phyloP scores from a whole-genome alignment of 1,284 basidiomycete species.

The Ustilago shanxiensis region DNA sequence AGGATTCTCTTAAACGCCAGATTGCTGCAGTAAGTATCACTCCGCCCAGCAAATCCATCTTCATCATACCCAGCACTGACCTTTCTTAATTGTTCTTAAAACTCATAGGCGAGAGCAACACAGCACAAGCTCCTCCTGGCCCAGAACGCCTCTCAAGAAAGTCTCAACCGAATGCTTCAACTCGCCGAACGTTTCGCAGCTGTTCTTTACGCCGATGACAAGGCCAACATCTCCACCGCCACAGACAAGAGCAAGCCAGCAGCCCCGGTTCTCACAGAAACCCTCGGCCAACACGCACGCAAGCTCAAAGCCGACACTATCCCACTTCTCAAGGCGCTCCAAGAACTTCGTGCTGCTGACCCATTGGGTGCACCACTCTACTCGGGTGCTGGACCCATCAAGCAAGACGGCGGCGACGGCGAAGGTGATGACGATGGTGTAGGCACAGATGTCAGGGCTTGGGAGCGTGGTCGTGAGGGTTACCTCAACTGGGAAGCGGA shows the following conservation, averaged over 20 bases:
- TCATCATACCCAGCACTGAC: neutral
- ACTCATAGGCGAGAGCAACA: constrained; percentile 36
- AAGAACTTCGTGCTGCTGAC: constrained; percentile 43
- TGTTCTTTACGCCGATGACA: constrained; percentile 20
- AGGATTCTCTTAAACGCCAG: constrained; percentile 51
- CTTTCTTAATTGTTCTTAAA: neutral
- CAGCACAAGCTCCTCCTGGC: constrained; percentile 50
- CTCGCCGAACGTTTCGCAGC: constrained; percentile 38
- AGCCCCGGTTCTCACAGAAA: constrained; percentile 22
- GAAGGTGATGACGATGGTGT: constrained; percentile 24
- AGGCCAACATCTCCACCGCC: neutral
- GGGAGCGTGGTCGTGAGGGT: constrained; percentile 58
- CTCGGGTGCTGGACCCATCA: constrained; percentile 7
- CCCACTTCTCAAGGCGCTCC: constrained; percentile 45
- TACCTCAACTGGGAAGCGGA: constrained; percentile 66
- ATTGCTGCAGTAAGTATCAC: constrained; percentile 43
- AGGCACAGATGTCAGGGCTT: constrained; percentile 34
- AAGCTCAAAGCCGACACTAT: constrained; percentile 52
- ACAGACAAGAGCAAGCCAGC: constrained; percentile 1
- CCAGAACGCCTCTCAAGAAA: constrained; percentile 24
- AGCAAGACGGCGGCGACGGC: constrained; percentile 3
- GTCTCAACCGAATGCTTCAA: constrained; percentile 30
- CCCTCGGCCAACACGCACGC: constrained; percentile 41
- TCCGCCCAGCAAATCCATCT: neutral
- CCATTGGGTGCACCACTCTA: constrained; percentile 55